Evolutionary conservation across 805 yeast species (phyloP), one percentile per base, ranked within the genome.

Genomic region (Ogataea nonfermentans): DNA sequence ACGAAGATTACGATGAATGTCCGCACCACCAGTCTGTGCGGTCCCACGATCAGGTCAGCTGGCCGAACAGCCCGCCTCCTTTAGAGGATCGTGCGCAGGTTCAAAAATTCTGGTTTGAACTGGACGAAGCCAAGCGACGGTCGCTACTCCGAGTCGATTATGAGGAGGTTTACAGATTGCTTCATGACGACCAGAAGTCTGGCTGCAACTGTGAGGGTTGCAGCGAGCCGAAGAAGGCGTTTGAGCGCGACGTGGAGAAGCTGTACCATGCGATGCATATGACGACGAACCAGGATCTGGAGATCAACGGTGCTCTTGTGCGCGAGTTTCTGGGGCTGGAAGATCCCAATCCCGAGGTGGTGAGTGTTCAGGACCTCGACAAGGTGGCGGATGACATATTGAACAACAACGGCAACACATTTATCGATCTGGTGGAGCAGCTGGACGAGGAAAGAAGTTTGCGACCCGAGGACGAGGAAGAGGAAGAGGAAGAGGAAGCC

Each of bases 371-470:
- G n/a, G 51, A 34, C 15, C 32, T 58, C 11, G 44, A 51, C 36
- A 48, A 81, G 3, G 74, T 89, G 29, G 93, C 95, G 1, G 95
- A 87, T 49, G 95, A 87, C 53, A 61, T 89, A 19, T 69, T 87
- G 51, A 77, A 76, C 49, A 81, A 81, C 55, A 86, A 84, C 46
- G 95, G 95, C n/a, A 73, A 74, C 47, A 76, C 79, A 29, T 85
- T 88, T 47, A 73, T 87, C 23, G 81, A 81, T 47, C 81, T 86
- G 73, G 81, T 89, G 77, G 95, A 87, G 58, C 73, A 78, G 37
- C 66, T 85, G 31, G 85, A 88, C 3, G 73, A 74, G 41, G 71
- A 78, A 30, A 63, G 78, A 13, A 51, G 67, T 60, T 58, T 53
- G 44, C 28, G 64, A 52, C 46, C 47, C 24, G 47, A 43, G 9